Conservation (phyloP, 2,329 filamentous ascomycete genomes). For the Diplodia seriata region DNA sequence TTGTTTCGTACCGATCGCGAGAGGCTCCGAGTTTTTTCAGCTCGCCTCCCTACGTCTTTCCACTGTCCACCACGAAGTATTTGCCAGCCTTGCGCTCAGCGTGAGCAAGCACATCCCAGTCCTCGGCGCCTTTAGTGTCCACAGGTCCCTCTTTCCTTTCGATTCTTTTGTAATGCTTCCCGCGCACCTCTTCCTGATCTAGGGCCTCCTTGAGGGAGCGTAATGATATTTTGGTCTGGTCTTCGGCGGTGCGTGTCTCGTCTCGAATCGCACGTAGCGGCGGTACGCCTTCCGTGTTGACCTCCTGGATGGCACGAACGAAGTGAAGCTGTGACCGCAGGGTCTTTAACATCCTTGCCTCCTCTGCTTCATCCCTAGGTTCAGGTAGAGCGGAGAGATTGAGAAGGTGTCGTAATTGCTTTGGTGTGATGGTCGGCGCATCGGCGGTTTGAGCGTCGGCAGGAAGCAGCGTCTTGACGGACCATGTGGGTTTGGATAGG, state of each 20-base stretch:
- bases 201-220: constrained; percentile 64
- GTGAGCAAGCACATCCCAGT: constrained; percentile 73
- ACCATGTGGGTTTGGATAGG: constrained; percentile 80
- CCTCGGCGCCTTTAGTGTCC: constrained; percentile 57
- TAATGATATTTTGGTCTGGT: constrained; percentile 66
- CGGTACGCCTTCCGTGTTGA: constrained; percentile 74
- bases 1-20: neutral
- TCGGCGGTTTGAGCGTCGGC: constrained; percentile 41
- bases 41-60: constrained; percentile 44
- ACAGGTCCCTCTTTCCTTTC: constrained; percentile 53
- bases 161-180: constrained; percentile 60
- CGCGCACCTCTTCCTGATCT: constrained; percentile 66
- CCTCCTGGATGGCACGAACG: constrained; percentile 81
- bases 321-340: constrained; percentile 87
- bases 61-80: constrained; percentile 79
- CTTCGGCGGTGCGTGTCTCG: constrained; percentile 67
- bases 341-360: constrained; percentile 73
- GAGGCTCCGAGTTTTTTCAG: too few relatives aligned
- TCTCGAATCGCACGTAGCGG: constrained; percentile 83
- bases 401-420: constrained; percentile 81
- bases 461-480: constrained; percentile 76
- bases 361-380: constrained; percentile 68
- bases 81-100: constrained; percentile 71
- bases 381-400: constrained; percentile 86
- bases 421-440: constrained; percentile 61